Percentiles rank a stretch among this genome's conserved stretches.
phyloP scores from a whole-genome alignment of 2,329 filamentous ascomycete species.

The Metarhizium brunneum region DNA sequence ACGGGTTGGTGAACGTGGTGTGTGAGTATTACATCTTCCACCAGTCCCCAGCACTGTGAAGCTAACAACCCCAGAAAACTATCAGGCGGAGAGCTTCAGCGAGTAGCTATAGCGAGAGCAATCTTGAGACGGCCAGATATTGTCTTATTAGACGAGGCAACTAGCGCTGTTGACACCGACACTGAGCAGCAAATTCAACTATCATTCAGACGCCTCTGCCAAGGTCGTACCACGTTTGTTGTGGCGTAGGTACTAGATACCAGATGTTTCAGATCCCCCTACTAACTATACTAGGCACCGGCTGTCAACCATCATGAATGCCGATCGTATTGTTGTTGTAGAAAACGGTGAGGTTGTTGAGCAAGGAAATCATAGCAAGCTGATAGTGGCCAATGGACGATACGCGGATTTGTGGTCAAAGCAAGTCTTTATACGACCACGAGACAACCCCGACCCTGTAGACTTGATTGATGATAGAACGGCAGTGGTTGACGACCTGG shows the following conservation, averaged over 20 bases:
- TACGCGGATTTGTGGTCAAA: constrained; percentile 59
- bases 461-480: constrained; percentile 9
- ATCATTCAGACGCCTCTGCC: constrained; percentile 47
- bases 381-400: constrained; percentile 48
- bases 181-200: constrained; percentile 59
- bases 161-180: constrained; percentile 65
- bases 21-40: constrained; percentile 22
- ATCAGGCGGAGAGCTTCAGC: constrained; percentile 58
- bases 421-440: constrained; percentile 45
- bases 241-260: constrained; percentile 42
- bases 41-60: background rate
- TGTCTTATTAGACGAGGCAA: constrained; percentile 70
- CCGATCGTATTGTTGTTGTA: constrained; percentile 58
- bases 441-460: constrained; percentile 20
- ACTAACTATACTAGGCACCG: constrained; percentile 42
- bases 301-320: constrained; percentile 62
- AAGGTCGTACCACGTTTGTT: constrained; percentile 56
- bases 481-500: constrained; percentile 27
- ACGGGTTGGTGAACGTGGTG: constrained; percentile 40
- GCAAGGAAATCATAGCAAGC: constrained; percentile 49
- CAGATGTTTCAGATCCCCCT: no score
- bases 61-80: constrained; percentile 38
- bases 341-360: constrained; percentile 54
- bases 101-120: constrained; percentile 60
- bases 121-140: constrained; percentile 67